A percentile compares a stretch with the other conserved stretches of the same genome.
Evolutionary conservation across 176 grass and related monocot species (phyloP).

Genomic region (Melocanna baccifera): DNA sequence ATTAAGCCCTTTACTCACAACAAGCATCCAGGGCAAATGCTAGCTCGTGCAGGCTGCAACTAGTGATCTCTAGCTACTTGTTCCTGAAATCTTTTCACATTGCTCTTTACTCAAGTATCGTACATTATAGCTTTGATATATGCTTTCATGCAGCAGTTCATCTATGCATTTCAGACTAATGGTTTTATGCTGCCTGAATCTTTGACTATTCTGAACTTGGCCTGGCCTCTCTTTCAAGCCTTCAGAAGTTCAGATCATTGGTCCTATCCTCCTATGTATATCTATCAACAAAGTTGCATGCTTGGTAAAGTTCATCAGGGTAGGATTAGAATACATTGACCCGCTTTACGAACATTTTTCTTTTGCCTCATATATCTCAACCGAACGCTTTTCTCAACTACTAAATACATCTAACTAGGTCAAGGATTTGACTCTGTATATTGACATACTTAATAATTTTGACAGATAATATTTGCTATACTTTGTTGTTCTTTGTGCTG

Average conservation of each 20-base stretch:
- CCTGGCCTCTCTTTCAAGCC: constrained; percentile 51
- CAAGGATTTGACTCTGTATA: constrained; percentile 10
- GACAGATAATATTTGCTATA: not conserved
- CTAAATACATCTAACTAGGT: not conserved
- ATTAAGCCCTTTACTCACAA: not conserved
- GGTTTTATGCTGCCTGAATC: constrained; percentile 31
- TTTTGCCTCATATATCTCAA: constrained; percentile 19
- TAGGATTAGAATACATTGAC: constrained; percentile 22
- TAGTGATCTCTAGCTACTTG: not conserved
- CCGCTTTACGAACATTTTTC: constrained; percentile 19
- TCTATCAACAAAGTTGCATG: constrained; percentile 14
- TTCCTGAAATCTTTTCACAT: constrained; percentile 3
- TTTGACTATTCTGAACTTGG: constrained; percentile 42
- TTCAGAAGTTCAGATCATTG: too few species aligned
- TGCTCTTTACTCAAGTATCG: constrained; percentile 5
- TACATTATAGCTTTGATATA: not conserved
- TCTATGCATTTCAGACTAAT: constrained; percentile 17
- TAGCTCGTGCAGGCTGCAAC: not conserved
- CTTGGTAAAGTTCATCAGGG: constrained; percentile 11
- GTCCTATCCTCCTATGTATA: constrained; percentile 24
- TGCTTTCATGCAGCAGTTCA: constrained; percentile 35
- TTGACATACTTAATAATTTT: not conserved
- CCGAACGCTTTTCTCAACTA: not conserved
- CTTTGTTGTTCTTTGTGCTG: not conserved
- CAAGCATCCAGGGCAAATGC: constrained; percentile 34